These are phyloP conservation scores for Hygrophila difformis DNA, from an alignment of 257 asterid species.

Conservation along the genomic window DNA sequence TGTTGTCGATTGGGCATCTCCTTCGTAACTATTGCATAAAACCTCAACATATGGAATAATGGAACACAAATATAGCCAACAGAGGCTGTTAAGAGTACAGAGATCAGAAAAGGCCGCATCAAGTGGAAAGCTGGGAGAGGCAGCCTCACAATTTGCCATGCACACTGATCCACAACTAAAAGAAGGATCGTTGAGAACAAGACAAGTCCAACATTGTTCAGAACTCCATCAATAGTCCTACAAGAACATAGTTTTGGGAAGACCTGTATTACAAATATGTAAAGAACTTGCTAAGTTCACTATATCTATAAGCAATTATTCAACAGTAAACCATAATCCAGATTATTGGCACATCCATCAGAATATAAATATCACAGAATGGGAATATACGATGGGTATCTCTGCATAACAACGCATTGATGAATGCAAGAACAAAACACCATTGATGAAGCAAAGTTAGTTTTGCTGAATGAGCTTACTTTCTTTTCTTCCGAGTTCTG, in stretches of 20 bases:
- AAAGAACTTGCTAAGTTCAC: too few relatives aligned
- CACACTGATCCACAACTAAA: constrained; percentile 71
- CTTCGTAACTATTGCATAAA: constrained; percentile 42
- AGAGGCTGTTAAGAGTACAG: constrained; percentile 46
- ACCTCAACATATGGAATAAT: constrained; percentile 49
- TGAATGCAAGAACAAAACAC: neutral
- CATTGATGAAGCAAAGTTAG: too few relatives aligned
- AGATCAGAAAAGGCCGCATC: constrained; percentile 62
- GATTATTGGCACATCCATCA: neutral
- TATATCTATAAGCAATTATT: neutral
- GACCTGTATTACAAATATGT: neutral
- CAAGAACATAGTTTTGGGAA: constrained; percentile 21
- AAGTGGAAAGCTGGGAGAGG: constrained; percentile 77
- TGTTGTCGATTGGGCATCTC: constrained; percentile 37
- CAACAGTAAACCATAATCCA: constrained; percentile 2
- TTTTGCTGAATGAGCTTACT: constrained; percentile 21
- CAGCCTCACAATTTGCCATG: constrained; percentile 82
- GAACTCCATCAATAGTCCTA: constrained; percentile 61
- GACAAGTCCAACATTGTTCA: constrained; percentile 64
- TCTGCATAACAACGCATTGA: neutral
- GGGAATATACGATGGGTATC: neutral
- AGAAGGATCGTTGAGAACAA: constrained; percentile 41
- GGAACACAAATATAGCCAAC: constrained; percentile 83
- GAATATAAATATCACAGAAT: neutral
- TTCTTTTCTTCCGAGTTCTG: constrained; percentile 51